Base-by-base conservation (phyloP, 768 basidiomycete genomes). In the Naganishia vishniacii region DNA sequence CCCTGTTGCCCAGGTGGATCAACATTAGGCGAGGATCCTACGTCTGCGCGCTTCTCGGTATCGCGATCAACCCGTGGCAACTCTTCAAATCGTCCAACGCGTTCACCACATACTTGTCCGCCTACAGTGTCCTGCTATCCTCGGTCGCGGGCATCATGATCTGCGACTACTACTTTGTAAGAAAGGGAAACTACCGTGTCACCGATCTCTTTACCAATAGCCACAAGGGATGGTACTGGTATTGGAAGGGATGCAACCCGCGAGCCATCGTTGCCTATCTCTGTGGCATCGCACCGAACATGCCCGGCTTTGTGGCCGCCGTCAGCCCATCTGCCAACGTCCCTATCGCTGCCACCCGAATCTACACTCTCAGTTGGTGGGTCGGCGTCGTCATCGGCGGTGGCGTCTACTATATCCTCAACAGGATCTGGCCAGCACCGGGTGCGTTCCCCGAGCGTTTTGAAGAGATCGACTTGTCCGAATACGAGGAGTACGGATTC, bases 11-110 rank as follows among this genome's bases (percentile, higher is more conserved):
- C 61, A 85, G 85, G 49, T 90, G 84, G 77, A 84, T 91, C 70
- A 89, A 87, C 72, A 90, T 91, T 72, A 84, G 89, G 23, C 83
- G 89, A 20, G 89, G 90, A 29, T 88, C 89, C 16, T 92, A 87
- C 77, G 78, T 91, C 40, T 65, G 64, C 48, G 59, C 56, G 23
- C n/a, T 49, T 28, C 40, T 59, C 42, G 44, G 61, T 59, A 56
- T 67, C 48, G 61, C 61, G 15, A 62, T 53, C 69, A 68, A 67
- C 67, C 73, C 74, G 1, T 75, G 75, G 88, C 86, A 87, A 69
- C 71, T 89, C 37, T 80, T 88, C 68, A 84, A 85, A 74, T 83
- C 80, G 65, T 86, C 85, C 76, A 89, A 85, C 72, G 82, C 79
- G 66, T 90, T 90, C 77, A 86, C 87, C 4, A 86, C 86, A 32